phyloP scores from a whole-genome alignment of 108 stramenopile genomes.

The Epithemia pelagica region DNA sequence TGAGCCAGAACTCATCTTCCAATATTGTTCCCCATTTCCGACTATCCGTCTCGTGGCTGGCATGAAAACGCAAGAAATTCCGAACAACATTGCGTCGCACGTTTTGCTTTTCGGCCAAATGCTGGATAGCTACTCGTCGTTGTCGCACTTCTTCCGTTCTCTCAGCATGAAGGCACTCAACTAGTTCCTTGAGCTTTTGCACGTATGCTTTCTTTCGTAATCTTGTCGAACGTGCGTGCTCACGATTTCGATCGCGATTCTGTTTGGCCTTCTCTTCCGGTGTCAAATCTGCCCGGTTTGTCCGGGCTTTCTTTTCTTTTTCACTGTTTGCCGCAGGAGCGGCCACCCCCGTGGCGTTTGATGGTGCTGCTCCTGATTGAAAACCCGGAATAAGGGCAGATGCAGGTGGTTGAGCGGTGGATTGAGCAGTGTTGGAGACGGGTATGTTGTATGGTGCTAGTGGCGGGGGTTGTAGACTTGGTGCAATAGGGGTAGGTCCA shows the following conservation, averaged over 20 bases:
- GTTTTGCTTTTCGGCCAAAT: conserved; percentile 64
- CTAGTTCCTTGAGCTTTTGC: conserved; percentile 83
- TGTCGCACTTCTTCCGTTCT: conserved; percentile 72
- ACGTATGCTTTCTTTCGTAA: conserved; percentile 95
- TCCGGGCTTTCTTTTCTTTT: background rate
- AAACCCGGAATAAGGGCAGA: background rate
- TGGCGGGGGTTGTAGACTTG: background rate
- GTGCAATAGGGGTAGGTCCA: background rate
- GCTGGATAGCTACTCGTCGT: conserved; percentile 74
- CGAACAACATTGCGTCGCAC: conserved; percentile 64
- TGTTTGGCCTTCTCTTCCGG: conserved; percentile 61
- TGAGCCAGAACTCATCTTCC: conserved; percentile 73
- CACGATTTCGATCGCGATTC: conserved; percentile 87
- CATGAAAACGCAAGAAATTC: conserved; percentile 58
- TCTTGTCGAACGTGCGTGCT: conserved; percentile 91
- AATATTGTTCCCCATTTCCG: conserved; percentile 68
- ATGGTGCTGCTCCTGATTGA: conserved; percentile 1
- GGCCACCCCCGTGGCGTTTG: background rate
- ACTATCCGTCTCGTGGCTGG: conserved; percentile 47
- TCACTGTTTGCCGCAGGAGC: background rate
- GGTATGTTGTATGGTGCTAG: background rate
- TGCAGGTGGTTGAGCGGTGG: background rate
- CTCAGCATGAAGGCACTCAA: conserved; percentile 76
- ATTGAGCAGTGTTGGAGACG: background rate
- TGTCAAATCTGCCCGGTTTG: conserved; percentile 23